Conservation (phyloP, 2,329 filamentous ascomycete genomes). For the Colletotrichum camelliae region DNA sequence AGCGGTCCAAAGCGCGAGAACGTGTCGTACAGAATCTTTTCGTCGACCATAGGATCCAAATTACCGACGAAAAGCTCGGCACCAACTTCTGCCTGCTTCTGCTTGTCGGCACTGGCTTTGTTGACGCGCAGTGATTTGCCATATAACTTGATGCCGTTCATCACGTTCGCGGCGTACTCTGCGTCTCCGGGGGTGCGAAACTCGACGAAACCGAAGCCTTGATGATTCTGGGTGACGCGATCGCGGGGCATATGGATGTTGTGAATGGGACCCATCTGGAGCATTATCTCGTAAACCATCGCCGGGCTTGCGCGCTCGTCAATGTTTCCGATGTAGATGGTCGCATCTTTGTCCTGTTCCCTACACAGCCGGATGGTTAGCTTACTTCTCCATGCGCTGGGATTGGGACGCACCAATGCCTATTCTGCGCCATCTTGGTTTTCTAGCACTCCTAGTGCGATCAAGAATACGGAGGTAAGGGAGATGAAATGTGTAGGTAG, state of each 20-base stretch:
- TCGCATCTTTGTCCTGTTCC: constrained; percentile 98
- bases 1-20: constrained; percentile 92
- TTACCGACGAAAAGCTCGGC: constrained; percentile 98
- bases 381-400: background rate
- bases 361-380: constrained; percentile 48
- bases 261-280: constrained; percentile 95
- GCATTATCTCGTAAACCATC: constrained; percentile 96
- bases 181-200: constrained; percentile 95
- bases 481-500: background rate
- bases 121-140: constrained; percentile 97
- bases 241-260: constrained; percentile 99
- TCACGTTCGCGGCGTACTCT: constrained; percentile 94
- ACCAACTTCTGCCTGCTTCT: constrained; percentile 90
- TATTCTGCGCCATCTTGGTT: constrained; percentile 66
- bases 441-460: background rate
- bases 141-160: constrained; percentile 93
- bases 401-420: constrained; percentile 70
- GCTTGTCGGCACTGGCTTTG: constrained; percentile 90
- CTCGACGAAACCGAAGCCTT: constrained; percentile 99
- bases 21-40: constrained; percentile 93
- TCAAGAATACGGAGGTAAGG: background rate
- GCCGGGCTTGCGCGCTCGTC: constrained; percentile 93
- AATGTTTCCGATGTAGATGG: constrained; percentile 97
- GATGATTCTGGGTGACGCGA: constrained; percentile 93
- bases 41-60: constrained; percentile 91